Conservation (phyloP, 371 early-diverging fungal genomes). For the Lichtheimia ramosa region DNA sequence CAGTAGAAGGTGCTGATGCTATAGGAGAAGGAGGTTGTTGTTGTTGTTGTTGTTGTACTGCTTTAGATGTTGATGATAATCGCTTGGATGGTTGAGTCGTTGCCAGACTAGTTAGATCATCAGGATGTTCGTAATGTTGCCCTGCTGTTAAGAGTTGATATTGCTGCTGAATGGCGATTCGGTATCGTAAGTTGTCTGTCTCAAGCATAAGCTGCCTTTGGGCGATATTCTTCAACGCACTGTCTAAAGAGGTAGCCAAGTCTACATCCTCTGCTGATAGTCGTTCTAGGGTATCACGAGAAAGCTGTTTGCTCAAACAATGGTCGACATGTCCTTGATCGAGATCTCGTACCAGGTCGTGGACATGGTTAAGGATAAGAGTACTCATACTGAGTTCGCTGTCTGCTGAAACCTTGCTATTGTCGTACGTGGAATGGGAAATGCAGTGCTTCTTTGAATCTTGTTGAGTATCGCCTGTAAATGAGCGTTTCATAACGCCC, state of each 20-base stretch:
- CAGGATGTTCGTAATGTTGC: constrained; percentile 2
- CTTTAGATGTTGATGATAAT: neutral
- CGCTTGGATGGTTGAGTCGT: neutral
- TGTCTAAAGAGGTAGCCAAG: constrained; percentile 20
- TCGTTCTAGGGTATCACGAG: constrained; percentile 13
- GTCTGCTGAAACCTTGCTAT: constrained; percentile 10
- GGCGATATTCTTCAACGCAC: constrained; percentile 34
- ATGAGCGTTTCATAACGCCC: constrained; percentile 30
- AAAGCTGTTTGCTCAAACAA: constrained; percentile 28
- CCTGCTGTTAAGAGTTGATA: constrained; percentile 29
- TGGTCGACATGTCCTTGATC: constrained; percentile 42
- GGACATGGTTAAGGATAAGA: constrained; percentile 26
- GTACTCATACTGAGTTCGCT: constrained; percentile 14
- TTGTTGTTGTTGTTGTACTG: too few relatives aligned
- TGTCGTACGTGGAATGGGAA: neutral
- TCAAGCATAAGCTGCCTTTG: constrained; percentile 39
- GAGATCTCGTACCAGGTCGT: constrained; percentile 33
- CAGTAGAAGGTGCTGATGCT: neutral
- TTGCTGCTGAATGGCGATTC: constrained; percentile 45
- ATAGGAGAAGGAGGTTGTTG: neutral
- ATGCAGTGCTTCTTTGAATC: constrained; percentile 11
- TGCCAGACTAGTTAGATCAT: neutral
- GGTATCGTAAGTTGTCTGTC: constrained; percentile 42
- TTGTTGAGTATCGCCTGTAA: constrained; percentile 15
- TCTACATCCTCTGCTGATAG: constrained; percentile 15